phyloP scores from a whole-genome alignment of 2,329 filamentous ascomycete genomes.

The Exophiala sideris region DNA sequence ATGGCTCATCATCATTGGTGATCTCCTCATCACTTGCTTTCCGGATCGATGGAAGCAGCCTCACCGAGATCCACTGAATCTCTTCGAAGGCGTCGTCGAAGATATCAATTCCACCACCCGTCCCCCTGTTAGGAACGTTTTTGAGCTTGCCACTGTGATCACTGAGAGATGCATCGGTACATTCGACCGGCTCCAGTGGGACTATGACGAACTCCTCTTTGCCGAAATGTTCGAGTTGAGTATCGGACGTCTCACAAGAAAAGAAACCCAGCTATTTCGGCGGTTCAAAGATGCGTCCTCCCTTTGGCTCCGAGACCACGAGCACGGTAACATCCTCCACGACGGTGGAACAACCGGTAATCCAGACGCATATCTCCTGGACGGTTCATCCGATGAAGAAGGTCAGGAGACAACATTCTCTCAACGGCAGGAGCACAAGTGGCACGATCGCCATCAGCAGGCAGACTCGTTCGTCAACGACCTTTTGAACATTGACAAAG shows the following conservation, averaged over 20 bases:
- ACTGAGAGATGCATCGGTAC: conserved; percentile 58
- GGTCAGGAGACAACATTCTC: conserved; percentile 28
- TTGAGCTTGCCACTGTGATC: conserved; percentile 62
- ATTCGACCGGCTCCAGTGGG: conserved; percentile 56
- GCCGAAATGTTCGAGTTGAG: conserved; percentile 65
- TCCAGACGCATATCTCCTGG: conserved; percentile 42
- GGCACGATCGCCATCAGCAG: conserved; percentile 24
- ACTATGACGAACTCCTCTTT: conserved; percentile 61
- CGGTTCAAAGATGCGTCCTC: conserved; percentile 57
- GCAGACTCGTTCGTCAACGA: conserved; percentile 52
- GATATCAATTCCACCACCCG: conserved; percentile 63
- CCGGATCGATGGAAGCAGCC: conserved; percentile 53
- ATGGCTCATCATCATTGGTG: conserved; percentile 62
- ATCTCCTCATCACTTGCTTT: conserved; percentile 59
- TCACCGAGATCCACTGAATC: conserved; percentile 53
- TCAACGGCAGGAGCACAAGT: not conserved
- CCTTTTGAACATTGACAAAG: conserved; percentile 54
- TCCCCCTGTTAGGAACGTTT: conserved; percentile 58
- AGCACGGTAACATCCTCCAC: conserved; percentile 38
- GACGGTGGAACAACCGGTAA: conserved; percentile 56
- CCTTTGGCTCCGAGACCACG: conserved; percentile 45
- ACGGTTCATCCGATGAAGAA: conserved; percentile 13
- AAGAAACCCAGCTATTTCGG: conserved; percentile 57
- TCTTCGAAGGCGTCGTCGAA: conserved; percentile 61
- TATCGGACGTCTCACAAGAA: conserved; percentile 55